These are phyloP conservation scores for Endotrypanum monterogeii DNA, from an alignment of 208 protist genomes.

Conservation along the genomic window DNA sequence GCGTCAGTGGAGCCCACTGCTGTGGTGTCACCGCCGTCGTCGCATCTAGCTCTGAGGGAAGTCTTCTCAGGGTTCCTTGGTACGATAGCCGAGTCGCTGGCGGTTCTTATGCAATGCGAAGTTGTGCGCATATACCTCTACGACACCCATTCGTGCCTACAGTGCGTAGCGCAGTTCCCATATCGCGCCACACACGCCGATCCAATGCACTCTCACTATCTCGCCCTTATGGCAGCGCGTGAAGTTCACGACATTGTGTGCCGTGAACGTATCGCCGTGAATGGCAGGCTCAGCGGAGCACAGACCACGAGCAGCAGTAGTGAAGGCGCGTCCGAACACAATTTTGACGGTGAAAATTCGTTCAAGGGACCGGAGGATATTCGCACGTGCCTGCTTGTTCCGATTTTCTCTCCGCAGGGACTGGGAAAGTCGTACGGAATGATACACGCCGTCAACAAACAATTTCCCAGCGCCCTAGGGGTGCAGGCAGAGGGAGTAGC, in stretches of 20 bases:
- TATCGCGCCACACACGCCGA: constrained; percentile 45
- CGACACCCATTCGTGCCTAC: constrained; percentile 71
- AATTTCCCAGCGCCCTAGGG: constrained; percentile 27
- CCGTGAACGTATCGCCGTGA: constrained; percentile 71
- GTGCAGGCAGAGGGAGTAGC: constrained; percentile 5
- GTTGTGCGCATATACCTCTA: constrained; percentile 89
- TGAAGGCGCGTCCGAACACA: too few relatives aligned
- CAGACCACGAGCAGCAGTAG: constrained; percentile 21
- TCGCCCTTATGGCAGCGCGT: constrained; percentile 80
- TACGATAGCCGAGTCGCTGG: constrained; percentile 80
- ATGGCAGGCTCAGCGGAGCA: constrained; percentile 45
- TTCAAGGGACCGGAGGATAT: constrained; percentile 70
- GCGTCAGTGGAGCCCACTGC: background rate
- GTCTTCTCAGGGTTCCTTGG: constrained; percentile 48
- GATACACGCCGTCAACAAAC: constrained; percentile 91
- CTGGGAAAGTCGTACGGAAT: constrained; percentile 56
- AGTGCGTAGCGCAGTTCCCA: constrained; percentile 73
- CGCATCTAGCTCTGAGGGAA: constrained; percentile 8
- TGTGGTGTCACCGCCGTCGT: background rate
- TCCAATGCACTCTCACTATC: constrained; percentile 68
- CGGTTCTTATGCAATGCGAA: constrained; percentile 77
- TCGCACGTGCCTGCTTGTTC: constrained; percentile 84
- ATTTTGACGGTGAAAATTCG: background rate
- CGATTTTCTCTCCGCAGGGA: constrained; percentile 54
- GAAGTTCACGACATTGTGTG: constrained; percentile 83